Evolutionary conservation across 768 basidiomycete species (phyloP).

Genomic region (Xerocomus spinulosus): DNA sequence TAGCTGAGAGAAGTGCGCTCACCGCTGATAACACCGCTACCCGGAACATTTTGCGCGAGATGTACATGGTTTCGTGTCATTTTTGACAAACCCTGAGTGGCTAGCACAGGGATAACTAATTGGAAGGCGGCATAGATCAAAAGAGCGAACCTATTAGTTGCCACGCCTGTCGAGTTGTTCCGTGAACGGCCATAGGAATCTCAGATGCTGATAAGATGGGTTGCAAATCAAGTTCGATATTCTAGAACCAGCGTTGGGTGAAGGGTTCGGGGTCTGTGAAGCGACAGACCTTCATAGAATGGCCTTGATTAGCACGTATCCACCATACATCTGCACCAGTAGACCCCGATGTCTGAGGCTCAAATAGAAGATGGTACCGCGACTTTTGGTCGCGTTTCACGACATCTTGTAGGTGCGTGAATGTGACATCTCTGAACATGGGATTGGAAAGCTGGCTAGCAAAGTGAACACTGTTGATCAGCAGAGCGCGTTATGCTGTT

Average conservation of each 20-base stretch:
- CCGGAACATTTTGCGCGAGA: constrained; percentile 73
- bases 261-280: neutral
- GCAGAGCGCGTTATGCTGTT: neutral
- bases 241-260: constrained; percentile 35
- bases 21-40: constrained; percentile 74
- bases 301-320: constrained; percentile 90
- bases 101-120: constrained; percentile 34
- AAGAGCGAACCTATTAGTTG: constrained; percentile 52
- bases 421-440: constrained; percentile 58
- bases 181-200: constrained; percentile 81
- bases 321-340: constrained; percentile 54
- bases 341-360: constrained; percentile 37
- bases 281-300: constrained; percentile 65
- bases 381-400: constrained; percentile 66
- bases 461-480: constrained; percentile 3
- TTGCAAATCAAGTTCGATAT: constrained; percentile 62
- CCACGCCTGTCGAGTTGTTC: constrained; percentile 71
- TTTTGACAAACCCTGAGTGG: constrained; percentile 64
- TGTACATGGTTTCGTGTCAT: constrained; percentile 94
- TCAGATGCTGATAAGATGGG: constrained; percentile 54
- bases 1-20: constrained; percentile 20
- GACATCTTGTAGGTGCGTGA: constrained; percentile 52
- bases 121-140: neutral
- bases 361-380: constrained; percentile 55
- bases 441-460: constrained; percentile 58